phyloP scores from a whole-genome alignment of 352 stramenopile species.

The Globisporangium yorkense region DNA sequence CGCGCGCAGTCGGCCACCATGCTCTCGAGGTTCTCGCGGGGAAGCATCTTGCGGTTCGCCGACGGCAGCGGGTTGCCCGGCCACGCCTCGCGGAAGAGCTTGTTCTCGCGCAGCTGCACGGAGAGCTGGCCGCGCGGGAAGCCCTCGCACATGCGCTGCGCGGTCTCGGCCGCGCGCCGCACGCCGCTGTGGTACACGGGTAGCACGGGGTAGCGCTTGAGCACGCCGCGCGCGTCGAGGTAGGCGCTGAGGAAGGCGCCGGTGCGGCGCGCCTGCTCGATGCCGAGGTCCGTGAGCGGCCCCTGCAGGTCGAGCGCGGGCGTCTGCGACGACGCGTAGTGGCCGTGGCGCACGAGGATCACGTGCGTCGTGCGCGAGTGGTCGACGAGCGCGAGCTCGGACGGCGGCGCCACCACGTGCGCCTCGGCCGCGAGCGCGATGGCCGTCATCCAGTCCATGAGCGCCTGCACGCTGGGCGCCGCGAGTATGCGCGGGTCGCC shows the following conservation, averaged over 20 bases:
- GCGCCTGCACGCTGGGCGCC: slow-evolving; percentile 40
- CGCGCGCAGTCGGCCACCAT: slow-evolving; percentile 67
- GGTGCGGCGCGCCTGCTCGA: slow-evolving; percentile 38
- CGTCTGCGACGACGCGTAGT: slow-evolving; percentile 48
- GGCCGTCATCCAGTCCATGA: slow-evolving; percentile 76
- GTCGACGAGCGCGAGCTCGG: slow-evolving; percentile 48
- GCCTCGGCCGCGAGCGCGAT: slow-evolving; percentile 45
- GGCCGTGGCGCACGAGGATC: slow-evolving; percentile 60
- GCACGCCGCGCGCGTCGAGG: slow-evolving; percentile 31
- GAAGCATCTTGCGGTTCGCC: slow-evolving; percentile 54
- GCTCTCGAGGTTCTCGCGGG: slow-evolving; percentile 65
- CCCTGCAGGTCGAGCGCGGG: slow-evolving; percentile 45
- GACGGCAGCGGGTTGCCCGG: slow-evolving; percentile 57
- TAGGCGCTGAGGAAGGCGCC: slow-evolving; percentile 51
- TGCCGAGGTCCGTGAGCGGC: slow-evolving; percentile 47
- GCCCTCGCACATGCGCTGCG: slow-evolving; percentile 29
- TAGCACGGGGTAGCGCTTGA: slow-evolving; percentile 55
- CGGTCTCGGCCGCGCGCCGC: slow-evolving; percentile 44
- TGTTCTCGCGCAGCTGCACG: slow-evolving; percentile 54
- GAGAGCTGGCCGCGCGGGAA: slow-evolving; percentile 25
- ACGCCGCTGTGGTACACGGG: slow-evolving; percentile 58
- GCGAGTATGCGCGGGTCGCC: slow-evolving; percentile 30
- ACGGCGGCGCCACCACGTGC: slow-evolving; percentile 28
- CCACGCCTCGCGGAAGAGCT: slow-evolving; percentile 65
- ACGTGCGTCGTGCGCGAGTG: slow-evolving; percentile 66